Evolutionary conservation across 2,329 filamentous ascomycete species (phyloP).

Genomic region (Claviceps digitariae): DNA sequence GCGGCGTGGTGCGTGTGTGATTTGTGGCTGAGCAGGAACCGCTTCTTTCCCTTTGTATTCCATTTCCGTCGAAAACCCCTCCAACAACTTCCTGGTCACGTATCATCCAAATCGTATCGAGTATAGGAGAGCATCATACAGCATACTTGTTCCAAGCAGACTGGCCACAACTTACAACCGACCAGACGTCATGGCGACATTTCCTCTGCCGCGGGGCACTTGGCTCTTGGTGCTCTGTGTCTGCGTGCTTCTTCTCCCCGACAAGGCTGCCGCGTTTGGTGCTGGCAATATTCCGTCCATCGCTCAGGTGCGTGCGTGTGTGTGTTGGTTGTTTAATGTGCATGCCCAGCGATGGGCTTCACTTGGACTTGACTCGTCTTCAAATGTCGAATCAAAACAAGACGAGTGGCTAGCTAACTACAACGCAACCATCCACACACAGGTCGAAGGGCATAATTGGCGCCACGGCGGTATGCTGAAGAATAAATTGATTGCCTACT

Average conservation of each 20-base stretch:
- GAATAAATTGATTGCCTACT: background rate
- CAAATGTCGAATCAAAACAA: background rate
- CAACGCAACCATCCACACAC: slow-evolving; percentile 11
- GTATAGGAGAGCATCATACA: background rate
- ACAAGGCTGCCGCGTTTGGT: slow-evolving; percentile 47
- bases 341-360: background rate
- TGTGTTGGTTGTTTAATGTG: background rate
- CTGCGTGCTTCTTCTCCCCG: slow-evolving; percentile 42
- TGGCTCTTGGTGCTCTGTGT: slow-evolving; percentile 40
- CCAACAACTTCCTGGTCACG: no score
- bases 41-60: no score
- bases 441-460: slow-evolving; percentile 57
- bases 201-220: slow-evolving; percentile 31
- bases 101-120: no score
- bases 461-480: slow-evolving; percentile 47
- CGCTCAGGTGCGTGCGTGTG: slow-evolving; percentile 24
- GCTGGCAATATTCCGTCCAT: slow-evolving; percentile 61
- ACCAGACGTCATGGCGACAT: slow-evolving; percentile 30
- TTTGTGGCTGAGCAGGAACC: no score
- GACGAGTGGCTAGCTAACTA: background rate
- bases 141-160: background rate
- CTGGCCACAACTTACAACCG: slow-evolving; percentile 8
- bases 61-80: background rate
- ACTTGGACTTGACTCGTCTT: background rate
- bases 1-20: no score